Evolutionary conservation across 164 flowering plant species (phyloP).

Genomic region (Macadamia integrifolia): DNA sequence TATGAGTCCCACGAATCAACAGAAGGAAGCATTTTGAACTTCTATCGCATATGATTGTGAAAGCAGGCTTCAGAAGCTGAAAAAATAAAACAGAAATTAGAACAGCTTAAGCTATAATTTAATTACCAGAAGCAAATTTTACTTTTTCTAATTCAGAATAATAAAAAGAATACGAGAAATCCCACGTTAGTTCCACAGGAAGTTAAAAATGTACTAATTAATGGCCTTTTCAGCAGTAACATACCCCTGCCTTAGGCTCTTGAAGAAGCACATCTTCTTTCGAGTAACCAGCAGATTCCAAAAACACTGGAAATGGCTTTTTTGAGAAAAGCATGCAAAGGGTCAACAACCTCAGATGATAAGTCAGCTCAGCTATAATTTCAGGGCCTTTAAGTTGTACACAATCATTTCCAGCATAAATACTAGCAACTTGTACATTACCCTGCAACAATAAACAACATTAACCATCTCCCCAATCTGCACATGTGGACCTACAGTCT

Average conservation of each 20-base stretch:
- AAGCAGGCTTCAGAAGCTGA: slow-evolving; percentile 97
- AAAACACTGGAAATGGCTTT: slow-evolving; percentile 89
- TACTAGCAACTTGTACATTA: slow-evolving; percentile 73
- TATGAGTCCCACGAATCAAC: slow-evolving; percentile 93
- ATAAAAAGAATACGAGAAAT: background rate
- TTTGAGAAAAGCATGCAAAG: slow-evolving; percentile 86
- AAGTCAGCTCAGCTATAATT: slow-evolving; percentile 49
- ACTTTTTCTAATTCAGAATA: background rate
- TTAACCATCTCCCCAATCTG: too few species aligned
- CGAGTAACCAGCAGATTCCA: slow-evolving; percentile 72
- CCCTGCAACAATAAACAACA: slow-evolving; percentile 44
- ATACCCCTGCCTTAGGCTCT: slow-evolving; percentile 95
- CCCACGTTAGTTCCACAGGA: background rate
- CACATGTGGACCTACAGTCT: too few species aligned
- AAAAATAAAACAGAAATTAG: slow-evolving; percentile 12
- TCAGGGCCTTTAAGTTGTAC: slow-evolving; percentile 65
- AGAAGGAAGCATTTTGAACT: slow-evolving; percentile 66
- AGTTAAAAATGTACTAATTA: background rate
- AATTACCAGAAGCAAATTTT: background rate
- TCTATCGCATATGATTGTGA: slow-evolving; percentile 75
- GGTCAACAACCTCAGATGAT: slow-evolving; percentile 59
- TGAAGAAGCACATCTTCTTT: slow-evolving; percentile 80
- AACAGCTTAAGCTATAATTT: background rate
- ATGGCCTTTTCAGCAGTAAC: slow-evolving; percentile 10
- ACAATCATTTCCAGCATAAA: slow-evolving; percentile 70